Base-by-base conservation (phyloP, 1,284 basidiomycete genomes). In the Ceratobasidium papillatum region DNA sequence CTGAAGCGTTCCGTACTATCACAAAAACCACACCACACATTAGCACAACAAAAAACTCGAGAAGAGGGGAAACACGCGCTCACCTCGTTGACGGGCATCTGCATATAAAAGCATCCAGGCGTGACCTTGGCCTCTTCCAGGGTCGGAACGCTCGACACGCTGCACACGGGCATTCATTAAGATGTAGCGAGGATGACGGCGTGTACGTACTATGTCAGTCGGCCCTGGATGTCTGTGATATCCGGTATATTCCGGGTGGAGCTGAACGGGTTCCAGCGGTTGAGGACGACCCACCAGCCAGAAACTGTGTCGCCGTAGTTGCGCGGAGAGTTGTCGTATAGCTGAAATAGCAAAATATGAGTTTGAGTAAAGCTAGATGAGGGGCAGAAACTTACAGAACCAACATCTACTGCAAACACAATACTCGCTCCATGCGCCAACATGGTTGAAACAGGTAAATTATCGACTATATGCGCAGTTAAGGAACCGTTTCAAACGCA, bases 381-480 rank as follows among this genome's bases (percentile, higher is more conserved):
- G 8, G 36, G 49, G 30, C 22, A 41, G 9, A 32, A 9, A 84
- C 90, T 80, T 80, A 95, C 94, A 36, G 93, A 91, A 65, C 95
- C 97, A 58, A 99, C 98, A 80, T 99, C 98, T 43, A 91, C 92
- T 0, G 98, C 97, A 80, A 99, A 95, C n/a, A 99, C 93, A 43
- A 89, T 91, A 74, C 89, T 93, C 4, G 96, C 94, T 27, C 98
- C 98, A 88, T 93, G 93, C 0, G 92, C 89, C 77, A 96, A 90
- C 91, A 99, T 98, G 2, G 96, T 90, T 19, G 92, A 90, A 17
- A 93, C 94, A 19, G 94, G 96, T 66, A 98, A 84, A 79, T 98
- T 98, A 81, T 98, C 96, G 80, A 97, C 94, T 94, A 69, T 45
- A 65, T 45, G 36, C 47, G 5, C 30, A 58, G 27, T 62, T 45